Evolutionary conservation across 257 asterid genomes (phyloP), one percentile per base, ranked within the genome.

Genomic region (Galeopsis tetrahit): DNA sequence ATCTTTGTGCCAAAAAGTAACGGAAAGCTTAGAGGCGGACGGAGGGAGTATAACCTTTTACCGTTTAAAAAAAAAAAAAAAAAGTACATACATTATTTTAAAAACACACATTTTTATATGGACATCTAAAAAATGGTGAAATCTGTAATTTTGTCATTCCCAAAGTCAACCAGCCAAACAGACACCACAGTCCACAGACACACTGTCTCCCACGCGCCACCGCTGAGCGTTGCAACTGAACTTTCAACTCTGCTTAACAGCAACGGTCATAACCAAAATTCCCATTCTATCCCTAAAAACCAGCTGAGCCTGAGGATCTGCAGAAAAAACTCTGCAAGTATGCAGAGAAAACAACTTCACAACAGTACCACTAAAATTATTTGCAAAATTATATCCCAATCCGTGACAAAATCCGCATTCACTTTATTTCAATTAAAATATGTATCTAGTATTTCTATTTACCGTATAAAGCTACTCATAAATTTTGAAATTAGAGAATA

Each of bases 231-330:
- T 42, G 31, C 17, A 4, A 9, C 9, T 10, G 72, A 31, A 10
- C 4, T 35, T 1, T 36, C 71, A 32, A 8, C 70, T 60, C 63
- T 77, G 65, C 74, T 33, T 33, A 79, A 74, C 88, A 55, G 66
- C 80, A 83, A 73, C 82, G 48, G 82, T 67, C 82, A 81, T 76
- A 58, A 4, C 3, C 0, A 1, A 36, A 78, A 78, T 76, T 69
- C 36, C 82, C 77, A 8, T 46, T 64, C 55, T 79, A 78, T 69
- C 88, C 82, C 75, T 46, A 28, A 2, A 14, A 43, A 62, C 66
- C 46, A 53, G 63, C 44, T 21, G 28, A 21, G 28, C 28, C 28
- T 21, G 42, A 71, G 69, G 2, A 51, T 52, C 67, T 75, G 76
- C 67, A 59, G 63, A 49, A 66, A 66, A 59, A 11, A 38, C 68